These are phyloP conservation scores for Cercospora janseana DNA, from an alignment of 2,329 filamentous ascomycete genomes.

Conservation along the genomic window DNA sequence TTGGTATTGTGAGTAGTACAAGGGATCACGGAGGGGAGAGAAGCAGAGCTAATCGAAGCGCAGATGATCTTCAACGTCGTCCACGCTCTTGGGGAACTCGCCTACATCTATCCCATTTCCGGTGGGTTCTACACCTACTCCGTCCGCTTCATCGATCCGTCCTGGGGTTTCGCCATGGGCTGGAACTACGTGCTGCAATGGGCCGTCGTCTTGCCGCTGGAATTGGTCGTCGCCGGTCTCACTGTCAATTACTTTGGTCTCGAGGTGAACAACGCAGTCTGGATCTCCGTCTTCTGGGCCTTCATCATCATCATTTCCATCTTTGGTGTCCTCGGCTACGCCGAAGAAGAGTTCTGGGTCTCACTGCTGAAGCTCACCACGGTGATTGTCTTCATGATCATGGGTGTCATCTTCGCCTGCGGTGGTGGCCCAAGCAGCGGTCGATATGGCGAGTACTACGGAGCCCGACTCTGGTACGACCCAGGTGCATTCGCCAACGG, in stretches of 20 bases:
- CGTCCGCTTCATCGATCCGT: slow-evolving; percentile 47
- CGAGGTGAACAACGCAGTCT: slow-evolving; percentile 26
- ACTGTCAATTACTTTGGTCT: slow-evolving; percentile 32
- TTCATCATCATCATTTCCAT: slow-evolving; percentile 30
- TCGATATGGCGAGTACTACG: slow-evolving; percentile 41
- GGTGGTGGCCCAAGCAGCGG: slow-evolving; percentile 53
- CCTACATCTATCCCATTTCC: slow-evolving; percentile 44
- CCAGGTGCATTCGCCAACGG: slow-evolving; percentile 51
- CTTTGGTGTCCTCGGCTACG: slow-evolving; percentile 34
- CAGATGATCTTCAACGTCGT: slow-evolving; percentile 44
- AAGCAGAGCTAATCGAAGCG: slow-evolving; percentile 6
- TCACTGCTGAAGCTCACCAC: slow-evolving; percentile 37
- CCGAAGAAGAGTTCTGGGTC: slow-evolving; percentile 34
- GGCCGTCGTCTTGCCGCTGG: slow-evolving; percentile 31
- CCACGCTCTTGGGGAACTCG: slow-evolving; percentile 44
- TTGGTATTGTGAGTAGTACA: slow-evolving; percentile 33
- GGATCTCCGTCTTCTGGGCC: slow-evolving; percentile 29
- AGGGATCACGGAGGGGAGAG: too few relatives aligned
- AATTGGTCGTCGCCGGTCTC: slow-evolving; percentile 29
- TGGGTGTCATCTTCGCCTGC: slow-evolving; percentile 57
- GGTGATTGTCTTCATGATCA: slow-evolving; percentile 61
- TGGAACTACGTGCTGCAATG: slow-evolving; percentile 36
- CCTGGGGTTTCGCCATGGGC: slow-evolving; percentile 36
- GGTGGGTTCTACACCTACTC: slow-evolving; percentile 45
- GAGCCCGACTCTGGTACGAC: slow-evolving; percentile 50